Evolutionary conservation across 2,329 filamentous ascomycete species (phyloP), one percentile per base, ranked within the genome.

Genomic region (Ophiostoma novo-ulmi): DNA sequence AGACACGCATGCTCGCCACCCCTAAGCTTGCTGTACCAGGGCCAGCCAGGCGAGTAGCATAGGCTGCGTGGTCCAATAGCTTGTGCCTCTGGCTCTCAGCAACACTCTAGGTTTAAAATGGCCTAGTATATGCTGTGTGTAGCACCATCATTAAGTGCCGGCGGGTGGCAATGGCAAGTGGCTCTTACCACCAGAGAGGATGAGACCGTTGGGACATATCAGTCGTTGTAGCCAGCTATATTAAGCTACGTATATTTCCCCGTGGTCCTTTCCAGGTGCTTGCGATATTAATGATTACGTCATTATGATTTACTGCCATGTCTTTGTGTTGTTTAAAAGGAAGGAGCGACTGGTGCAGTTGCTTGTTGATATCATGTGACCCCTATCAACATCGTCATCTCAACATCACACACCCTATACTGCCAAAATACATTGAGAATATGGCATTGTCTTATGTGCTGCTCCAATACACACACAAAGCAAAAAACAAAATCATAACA

Each of bases 361-460:
- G 52, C 52, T 58, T 58, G 26, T 35, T 63, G 58, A 63, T 35
- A 63, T 63, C 58, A 36, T 63, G 58, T 63, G 58, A 63, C 58
- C 13, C 58, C 58, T 10, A 20, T 11, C 52, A 26, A 11, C 52
- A 55, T 26, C 26, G 13, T 7, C 58, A 63, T 63, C 26, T 14
- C 26, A 7, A 48, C 17, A 48, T n/a, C 3, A 7, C 44, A 20
- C 17, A 48, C 5, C 5, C 44, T 48, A 14, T 20, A n/a, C 17
- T n/a, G 20, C 17, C 22, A 13, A 13, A 26, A 58, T 26, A 3
- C n/a, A 2, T 5, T 44, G 10, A 20, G 44, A 48, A 20, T 48
- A 17, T 26, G 31, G 3, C 31, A 31, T 31, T 31, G 31, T 31
- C 3, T 31, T 31, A 3, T 31, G 31, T 31, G 31, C 31, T 31